Evolutionary conservation across 2,329 filamentous ascomycete genomes (phyloP).

Genomic region (Pseudopyricularia cyperi): DNA sequence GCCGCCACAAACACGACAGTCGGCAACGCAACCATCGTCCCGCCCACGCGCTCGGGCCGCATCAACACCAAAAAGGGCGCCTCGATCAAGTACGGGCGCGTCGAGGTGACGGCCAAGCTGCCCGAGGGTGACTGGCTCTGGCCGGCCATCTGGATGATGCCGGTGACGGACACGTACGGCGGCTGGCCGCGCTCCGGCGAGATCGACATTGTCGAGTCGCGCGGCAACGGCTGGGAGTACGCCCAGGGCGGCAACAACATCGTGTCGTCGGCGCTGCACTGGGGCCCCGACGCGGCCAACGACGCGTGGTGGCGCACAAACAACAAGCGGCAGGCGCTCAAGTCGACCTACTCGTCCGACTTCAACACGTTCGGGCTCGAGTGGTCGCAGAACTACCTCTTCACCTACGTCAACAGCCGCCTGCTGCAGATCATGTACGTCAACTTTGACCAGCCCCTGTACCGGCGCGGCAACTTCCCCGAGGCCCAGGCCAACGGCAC

Average conservation of each 20-base stretch:
- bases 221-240: conserved; percentile 73
- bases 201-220: conserved; percentile 71
- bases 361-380: conserved; percentile 74
- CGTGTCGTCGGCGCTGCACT: conserved; percentile 66
- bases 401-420: conserved; percentile 72
- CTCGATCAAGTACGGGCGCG: conserved; percentile 65
- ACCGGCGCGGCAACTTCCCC: conserved; percentile 53
- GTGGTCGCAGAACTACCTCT: conserved; percentile 80
- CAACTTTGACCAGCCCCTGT: conserved; percentile 57
- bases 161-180: conserved; percentile 58
- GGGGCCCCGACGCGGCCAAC: conserved; percentile 59
- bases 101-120: conserved; percentile 67
- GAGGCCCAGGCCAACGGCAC: conserved; percentile 50
- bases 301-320: conserved; percentile 80
- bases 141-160: conserved; percentile 89
- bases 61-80: conserved; percentile 62
- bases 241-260: conserved; percentile 69
- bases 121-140: conserved; percentile 76
- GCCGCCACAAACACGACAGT: conserved; percentile 58
- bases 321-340: conserved; percentile 60
- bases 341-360: conserved; percentile 55
- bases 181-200: conserved; percentile 69
- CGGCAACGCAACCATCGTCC: conserved; percentile 61
- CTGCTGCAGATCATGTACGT: conserved; percentile 71
- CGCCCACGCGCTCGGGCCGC: conserved; percentile 64